These are phyloP conservation scores for Leishmania amazonensis DNA, from an alignment of 208 protist species.

Conservation along the genomic window DNA sequence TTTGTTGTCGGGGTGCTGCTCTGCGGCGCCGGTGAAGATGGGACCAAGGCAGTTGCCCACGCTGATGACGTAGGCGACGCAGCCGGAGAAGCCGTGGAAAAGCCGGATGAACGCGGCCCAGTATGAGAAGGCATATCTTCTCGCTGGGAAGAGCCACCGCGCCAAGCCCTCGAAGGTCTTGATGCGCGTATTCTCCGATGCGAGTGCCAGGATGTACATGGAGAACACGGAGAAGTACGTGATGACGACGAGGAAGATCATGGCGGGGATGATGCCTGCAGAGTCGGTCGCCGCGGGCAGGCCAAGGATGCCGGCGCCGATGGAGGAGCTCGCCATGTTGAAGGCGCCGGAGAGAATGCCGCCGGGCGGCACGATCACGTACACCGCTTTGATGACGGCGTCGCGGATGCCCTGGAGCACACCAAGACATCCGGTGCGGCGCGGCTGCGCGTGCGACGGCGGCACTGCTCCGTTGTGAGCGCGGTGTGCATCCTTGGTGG, in stretches of 20 bases:
- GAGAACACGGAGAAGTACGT: slow-evolving; percentile 44
- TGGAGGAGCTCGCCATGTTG: slow-evolving; percentile 38
- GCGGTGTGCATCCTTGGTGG: neutral
- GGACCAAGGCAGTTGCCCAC: slow-evolving; percentile 31
- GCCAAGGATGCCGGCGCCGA: slow-evolving; percentile 46
- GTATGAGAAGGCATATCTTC: slow-evolving; percentile 41
- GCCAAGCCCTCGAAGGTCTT: slow-evolving; percentile 51
- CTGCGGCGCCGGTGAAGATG: slow-evolving; percentile 28
- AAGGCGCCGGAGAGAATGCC: slow-evolving; percentile 39
- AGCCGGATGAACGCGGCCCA: slow-evolving; percentile 41
- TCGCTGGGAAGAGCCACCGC: slow-evolving; percentile 27
- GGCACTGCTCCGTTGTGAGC: neutral
- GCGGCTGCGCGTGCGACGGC: slow-evolving; percentile 4
- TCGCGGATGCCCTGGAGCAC: slow-evolving; percentile 1
- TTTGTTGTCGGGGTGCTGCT: slow-evolving; percentile 21
- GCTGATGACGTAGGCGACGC: slow-evolving; percentile 42
- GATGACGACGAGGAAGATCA: slow-evolving; percentile 41
- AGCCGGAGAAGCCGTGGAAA: slow-evolving; percentile 28
- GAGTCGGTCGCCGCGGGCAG: slow-evolving; percentile 39
- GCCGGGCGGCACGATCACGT: slow-evolving; percentile 32
- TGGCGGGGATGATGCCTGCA: slow-evolving; percentile 33
- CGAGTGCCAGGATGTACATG: slow-evolving; percentile 43
- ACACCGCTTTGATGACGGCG: neutral
- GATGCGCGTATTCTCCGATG: slow-evolving; percentile 31
- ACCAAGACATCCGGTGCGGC: slow-evolving; percentile 4